Conservation (phyloP, 495 filamentous ascomycete species). For the Saxispiralis lemnorum region DNA sequence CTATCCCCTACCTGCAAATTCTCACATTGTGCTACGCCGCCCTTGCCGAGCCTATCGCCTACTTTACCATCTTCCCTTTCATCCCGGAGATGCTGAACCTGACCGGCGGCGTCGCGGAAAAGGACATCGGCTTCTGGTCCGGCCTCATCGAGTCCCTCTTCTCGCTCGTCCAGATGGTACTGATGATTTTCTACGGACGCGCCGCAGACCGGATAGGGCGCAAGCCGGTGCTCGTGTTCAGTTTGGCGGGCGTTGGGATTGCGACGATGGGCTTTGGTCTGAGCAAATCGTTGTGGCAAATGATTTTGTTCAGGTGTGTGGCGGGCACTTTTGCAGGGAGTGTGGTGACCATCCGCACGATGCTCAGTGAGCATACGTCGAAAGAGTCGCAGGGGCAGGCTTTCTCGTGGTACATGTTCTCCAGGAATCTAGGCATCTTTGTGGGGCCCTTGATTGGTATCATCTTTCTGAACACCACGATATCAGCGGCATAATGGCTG, state of each 20-base stretch:
- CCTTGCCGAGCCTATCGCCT: conserved; percentile 54
- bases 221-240: conserved; percentile 48
- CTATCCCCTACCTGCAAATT: conserved; percentile 42
- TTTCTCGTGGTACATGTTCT: conserved; percentile 57
- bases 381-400: conserved; percentile 45
- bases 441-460: conserved; percentile 43
- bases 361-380: conserved; percentile 53
- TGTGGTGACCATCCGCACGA: conserved; percentile 46
- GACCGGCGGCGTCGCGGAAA: conserved; percentile 35
- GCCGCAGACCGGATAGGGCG: conserved; percentile 48
- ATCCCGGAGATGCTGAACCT: conserved; percentile 52
- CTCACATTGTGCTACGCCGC: conserved; percentile 48
- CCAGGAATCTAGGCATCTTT: conserved; percentile 50
- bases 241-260: conserved; percentile 39
- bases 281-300: conserved; percentile 41
- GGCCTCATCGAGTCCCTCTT: conserved; percentile 59
- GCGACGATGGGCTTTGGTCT: conserved; percentile 45
- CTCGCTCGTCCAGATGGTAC: conserved; percentile 46
- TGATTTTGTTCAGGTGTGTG: conserved; percentile 46
- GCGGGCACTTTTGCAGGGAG: conserved; percentile 53
- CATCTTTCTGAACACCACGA: background rate
- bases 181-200: conserved; percentile 44
- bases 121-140: conserved; percentile 53
- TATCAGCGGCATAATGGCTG: background rate
- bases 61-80: conserved; percentile 61